Conservation (phyloP, 192 early-diverging fungal genomes). For the Linnemannia elongata region DNA sequence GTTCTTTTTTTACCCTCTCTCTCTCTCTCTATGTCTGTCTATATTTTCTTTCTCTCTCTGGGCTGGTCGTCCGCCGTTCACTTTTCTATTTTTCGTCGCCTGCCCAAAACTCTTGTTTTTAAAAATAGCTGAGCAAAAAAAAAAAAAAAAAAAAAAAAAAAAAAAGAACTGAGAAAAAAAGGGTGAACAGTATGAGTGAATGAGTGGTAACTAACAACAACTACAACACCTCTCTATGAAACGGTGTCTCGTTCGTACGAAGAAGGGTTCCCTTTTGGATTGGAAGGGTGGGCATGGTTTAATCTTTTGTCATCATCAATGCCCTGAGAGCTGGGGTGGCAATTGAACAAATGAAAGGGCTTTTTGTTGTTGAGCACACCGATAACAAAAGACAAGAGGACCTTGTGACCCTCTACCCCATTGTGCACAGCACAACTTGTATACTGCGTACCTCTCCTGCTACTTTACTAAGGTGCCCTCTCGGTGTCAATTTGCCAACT, state of each 20-base stretch:
- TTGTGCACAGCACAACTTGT: background rate
- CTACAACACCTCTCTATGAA: background rate
- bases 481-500: too few relatives aligned
- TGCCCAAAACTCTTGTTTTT: slow-evolving; percentile 16
- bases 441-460: background rate
- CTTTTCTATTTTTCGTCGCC: slow-evolving; percentile 21
- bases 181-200: background rate
- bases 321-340: background rate
- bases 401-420: background rate
- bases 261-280: too few relatives aligned
- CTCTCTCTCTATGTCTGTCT: too few relatives aligned
- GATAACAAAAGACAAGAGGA: background rate
- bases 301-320: too few relatives aligned
- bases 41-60: slow-evolving; percentile 25
- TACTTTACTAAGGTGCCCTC: background rate
- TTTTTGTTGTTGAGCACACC: background rate
- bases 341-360: background rate
- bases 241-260: background rate
- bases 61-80: background rate
- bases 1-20: slow-evolving; percentile 15
- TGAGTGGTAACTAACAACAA: too few relatives aligned
- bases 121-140: slow-evolving; percentile 24
- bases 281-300: too few relatives aligned
- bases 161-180: too few relatives aligned
- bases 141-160: background rate